Base-by-base conservation (phyloP, 768 basidiomycete genomes). In the Lyophyllum semitale region DNA sequence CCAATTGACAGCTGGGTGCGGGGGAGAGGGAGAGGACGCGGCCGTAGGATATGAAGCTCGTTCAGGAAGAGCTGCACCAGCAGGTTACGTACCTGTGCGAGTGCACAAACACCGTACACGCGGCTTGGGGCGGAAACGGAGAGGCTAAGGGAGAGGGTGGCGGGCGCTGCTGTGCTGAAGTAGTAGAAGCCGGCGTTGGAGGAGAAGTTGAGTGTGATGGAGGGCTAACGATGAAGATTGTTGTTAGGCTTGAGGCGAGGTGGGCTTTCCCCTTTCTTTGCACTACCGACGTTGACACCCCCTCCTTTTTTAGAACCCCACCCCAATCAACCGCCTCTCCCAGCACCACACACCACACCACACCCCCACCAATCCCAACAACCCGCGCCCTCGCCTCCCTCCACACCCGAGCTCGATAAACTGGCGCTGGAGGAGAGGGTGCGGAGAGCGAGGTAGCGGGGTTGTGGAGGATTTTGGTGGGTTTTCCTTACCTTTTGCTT, bases 171-270 rank as follows among this genome's bases (percentile, higher is more conserved):
- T 55, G 84, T 93, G 2, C 64, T 93, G 33, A 74, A 80, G 29
- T 91, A 93, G 65, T 88, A 93, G 70, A 91, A 91, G 58, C 76
- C 83, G 5, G 76, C 77, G 0, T 67, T 93, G 41, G 83, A 90
- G 63, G 68, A 71, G 15, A 85, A 80, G 60, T 69, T 85, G 8
- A 62, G 59, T 13, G 72, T 71, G 2, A 68, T 80, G 33, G 85
- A 89, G 18, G 79, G 78, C n/a, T n/a, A 33, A 65, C 89, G 49
- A 71, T 85, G 25, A 82, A 81, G 62, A 74, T 76, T 59, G 77
- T 84, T 0, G 81, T 79, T 1, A 71, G 70, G 38, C 68, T 90
- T 29, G 87, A 90, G 60, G 88, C 80, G 0, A 85, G 89, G 61
- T 69, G 89, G 87, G 61, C 72, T n/a, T n/a, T n/a, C n/a, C n/a